Evolutionary conservation across 805 yeast genomes (phyloP).

Genomic region (Priceomyces haplophilus): DNA sequence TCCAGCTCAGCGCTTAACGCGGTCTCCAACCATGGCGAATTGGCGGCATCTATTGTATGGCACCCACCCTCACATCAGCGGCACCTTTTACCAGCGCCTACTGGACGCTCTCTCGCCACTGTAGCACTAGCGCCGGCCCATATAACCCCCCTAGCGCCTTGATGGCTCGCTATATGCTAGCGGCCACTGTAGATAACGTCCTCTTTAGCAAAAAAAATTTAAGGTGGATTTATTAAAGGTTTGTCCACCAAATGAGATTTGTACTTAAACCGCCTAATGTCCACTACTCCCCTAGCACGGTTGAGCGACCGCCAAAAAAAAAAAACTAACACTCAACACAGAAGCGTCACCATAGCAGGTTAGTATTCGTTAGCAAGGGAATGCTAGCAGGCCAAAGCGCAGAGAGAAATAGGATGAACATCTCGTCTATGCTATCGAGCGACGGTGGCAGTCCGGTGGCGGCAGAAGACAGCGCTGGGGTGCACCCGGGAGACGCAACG

Average conservation of each 20-base stretch:
- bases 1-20: constrained; percentile 4
- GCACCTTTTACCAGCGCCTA: not conserved
- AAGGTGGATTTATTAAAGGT: constrained; percentile 1
- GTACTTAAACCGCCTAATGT: constrained; percentile 6
- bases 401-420: constrained; percentile 22
- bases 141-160: too few species aligned
- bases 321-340: constrained; percentile 3
- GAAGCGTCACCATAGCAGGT: constrained; percentile 2
- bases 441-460: constrained; percentile 15
- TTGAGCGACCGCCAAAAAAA: constrained; percentile 9
- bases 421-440: constrained; percentile 34
- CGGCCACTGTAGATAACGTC: constrained; percentile 1
- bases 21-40: not conserved
- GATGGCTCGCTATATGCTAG: not conserved
- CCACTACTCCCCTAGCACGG: constrained; percentile 8
- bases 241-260: constrained; percentile 8
- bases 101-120: not conserved
- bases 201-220: constrained; percentile 1
- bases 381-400: constrained; percentile 3
- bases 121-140: not conserved
- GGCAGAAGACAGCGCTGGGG: constrained; percentile 4
- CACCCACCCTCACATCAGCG: not conserved
- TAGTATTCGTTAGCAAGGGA: not conserved
- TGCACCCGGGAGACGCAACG: not conserved
- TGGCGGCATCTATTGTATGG: not conserved